Percentiles rank a stretch among this genome's conserved stretches.
These are phyloP conservation scores for Pelargonium fulgidum DNA, from an alignment of 441 rosid genomes.

Conservation along the genomic window DNA sequence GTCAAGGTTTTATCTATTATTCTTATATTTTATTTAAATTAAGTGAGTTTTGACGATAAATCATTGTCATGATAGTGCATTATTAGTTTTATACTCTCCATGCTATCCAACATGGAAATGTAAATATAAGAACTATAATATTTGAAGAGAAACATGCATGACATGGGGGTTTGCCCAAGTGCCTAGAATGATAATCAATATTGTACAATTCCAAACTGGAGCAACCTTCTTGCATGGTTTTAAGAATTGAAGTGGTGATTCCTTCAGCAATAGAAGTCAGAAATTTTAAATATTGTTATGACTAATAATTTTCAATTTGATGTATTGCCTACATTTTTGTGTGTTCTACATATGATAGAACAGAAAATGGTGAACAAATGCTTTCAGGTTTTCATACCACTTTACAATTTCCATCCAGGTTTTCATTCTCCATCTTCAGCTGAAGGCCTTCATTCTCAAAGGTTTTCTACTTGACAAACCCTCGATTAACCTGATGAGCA, in stretches of 20 bases:
- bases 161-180: background rate
- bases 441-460: constrained; percentile 40
- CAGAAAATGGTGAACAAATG: constrained; percentile 1
- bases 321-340: constrained; percentile 6
- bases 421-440: constrained; percentile 55
- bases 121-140: background rate
- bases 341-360: background rate
- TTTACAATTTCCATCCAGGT: constrained; percentile 29
- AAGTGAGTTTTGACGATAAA: background rate
- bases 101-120: constrained; percentile 2
- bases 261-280: background rate
- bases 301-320: background rate
- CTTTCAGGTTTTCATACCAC: background rate
- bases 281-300: background rate
- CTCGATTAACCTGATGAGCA: constrained; percentile 20
- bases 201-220: background rate
- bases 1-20: constrained; percentile 43
- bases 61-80: constrained; percentile 3
- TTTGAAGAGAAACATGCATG: background rate
- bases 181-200: background rate
- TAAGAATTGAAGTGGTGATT: background rate
- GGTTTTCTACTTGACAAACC: constrained; percentile 41
- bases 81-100: constrained; percentile 11
- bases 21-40: background rate
- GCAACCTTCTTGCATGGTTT: background rate